These are phyloP conservation scores for Penicillium decumbens DNA, from an alignment of 2,329 filamentous ascomycete genomes.

Conservation along the genomic window DNA sequence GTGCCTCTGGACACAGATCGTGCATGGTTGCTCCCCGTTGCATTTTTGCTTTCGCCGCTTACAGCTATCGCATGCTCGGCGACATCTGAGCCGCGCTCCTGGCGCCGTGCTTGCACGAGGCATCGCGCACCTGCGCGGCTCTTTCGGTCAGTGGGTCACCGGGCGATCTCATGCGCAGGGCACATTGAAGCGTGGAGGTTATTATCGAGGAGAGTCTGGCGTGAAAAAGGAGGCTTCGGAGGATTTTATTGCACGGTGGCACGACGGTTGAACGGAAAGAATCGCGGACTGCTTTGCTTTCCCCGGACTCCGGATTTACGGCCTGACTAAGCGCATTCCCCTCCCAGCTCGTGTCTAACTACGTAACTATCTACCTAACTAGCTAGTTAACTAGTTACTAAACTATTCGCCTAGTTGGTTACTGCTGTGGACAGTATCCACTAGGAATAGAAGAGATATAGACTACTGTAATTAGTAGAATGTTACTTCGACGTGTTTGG, in stretches of 20 bases:
- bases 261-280: background rate
- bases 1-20: conserved; percentile 46
- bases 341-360: background rate
- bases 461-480: no score
- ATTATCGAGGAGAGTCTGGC: background rate
- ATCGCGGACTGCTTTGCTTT: conserved; percentile 11
- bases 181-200: conserved; percentile 6
- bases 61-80: conserved; percentile 44
- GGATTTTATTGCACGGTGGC: conserved; percentile 1
- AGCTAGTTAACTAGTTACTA: no score
- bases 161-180: background rate
- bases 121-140: conserved; percentile 20
- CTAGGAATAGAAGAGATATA: no score
- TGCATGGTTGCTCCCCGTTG: conserved; percentile 49
- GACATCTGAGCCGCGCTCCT: conserved; percentile 33
- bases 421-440: no score
- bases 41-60: conserved; percentile 51
- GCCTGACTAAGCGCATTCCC: conserved; percentile 11
- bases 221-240: background rate
- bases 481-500: no score
- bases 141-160: conserved; percentile 8
- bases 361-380: background rate
- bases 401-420: no score
- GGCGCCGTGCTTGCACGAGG: conserved; percentile 30
- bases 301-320: conserved; percentile 13